These are phyloP conservation scores for Hypholoma fasciculare DNA, from an alignment of 768 basidiomycete genomes.

Conservation along the genomic window DNA sequence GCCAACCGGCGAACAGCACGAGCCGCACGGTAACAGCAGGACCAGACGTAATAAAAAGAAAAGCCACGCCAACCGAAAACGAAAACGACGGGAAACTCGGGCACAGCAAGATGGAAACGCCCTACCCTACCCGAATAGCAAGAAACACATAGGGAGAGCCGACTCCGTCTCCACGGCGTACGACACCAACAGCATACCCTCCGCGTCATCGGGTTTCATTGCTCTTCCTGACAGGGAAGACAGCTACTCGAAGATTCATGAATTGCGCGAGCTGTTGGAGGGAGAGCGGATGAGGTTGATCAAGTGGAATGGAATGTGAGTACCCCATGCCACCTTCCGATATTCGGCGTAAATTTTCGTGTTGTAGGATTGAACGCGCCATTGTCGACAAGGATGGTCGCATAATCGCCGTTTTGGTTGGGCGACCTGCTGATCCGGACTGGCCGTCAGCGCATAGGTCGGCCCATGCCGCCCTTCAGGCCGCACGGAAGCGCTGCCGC, in stretches of 20 bases:
- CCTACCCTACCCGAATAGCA: no score
- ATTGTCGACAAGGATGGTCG: neutral
- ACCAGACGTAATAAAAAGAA: no score
- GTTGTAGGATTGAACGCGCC: neutral
- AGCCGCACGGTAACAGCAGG: no score
- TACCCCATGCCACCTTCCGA: neutral
- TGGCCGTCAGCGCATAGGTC: neutral
- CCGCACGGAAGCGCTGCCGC: neutral
- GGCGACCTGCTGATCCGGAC: neutral
- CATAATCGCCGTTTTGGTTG: conserved; percentile 3
- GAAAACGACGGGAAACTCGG: no score
- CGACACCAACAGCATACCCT: neutral
- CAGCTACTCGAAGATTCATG: neutral
- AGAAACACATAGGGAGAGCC: no score
- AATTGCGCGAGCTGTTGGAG: neutral
- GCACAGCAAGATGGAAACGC: no score
- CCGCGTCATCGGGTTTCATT: neutral
- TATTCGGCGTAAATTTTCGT: neutral
- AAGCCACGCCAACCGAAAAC: no score
- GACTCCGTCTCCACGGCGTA: no score
- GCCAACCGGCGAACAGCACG: no score
- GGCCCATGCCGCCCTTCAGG: conserved; percentile 2
- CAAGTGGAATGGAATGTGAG: conserved; percentile 6
- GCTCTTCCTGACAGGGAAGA: neutral
- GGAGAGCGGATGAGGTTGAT: neutral